Evolutionary conservation across 306 rosid genomes (phyloP).

Genomic region (Prunus davidiana): DNA sequence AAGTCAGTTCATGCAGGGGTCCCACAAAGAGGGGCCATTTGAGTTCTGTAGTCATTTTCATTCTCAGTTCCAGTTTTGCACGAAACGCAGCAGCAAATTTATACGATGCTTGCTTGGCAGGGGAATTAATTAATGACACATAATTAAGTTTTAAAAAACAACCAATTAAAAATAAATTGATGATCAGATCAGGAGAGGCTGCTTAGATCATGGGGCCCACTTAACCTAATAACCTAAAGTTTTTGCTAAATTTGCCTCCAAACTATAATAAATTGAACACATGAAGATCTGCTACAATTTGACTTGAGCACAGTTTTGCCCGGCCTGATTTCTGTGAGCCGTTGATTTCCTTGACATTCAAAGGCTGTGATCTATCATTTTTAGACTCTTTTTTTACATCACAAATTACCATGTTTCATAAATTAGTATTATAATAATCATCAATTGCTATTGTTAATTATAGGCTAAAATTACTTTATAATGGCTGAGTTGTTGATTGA

Average conservation of each 20-base stretch:
- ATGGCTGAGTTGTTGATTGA: neutral
- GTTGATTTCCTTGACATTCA: neutral
- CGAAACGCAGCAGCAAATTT: too few relatives aligned
- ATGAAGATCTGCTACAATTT: constrained; percentile 7
- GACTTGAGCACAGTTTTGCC: neutral
- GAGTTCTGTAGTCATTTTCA: constrained; percentile 23
- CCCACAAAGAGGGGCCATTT: neutral
- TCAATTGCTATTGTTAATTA: too few relatives aligned
- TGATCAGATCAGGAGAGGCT: neutral
- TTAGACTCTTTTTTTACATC: too few relatives aligned
- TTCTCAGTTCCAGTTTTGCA: neutral
- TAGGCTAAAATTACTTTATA: too few relatives aligned
- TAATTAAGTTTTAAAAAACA: too few relatives aligned
- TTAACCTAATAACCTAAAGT: neutral
- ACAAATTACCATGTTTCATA: neutral
- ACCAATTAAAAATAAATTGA: neutral
- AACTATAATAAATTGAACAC: neutral
- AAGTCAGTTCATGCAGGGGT: neutral
- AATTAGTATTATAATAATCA: neutral
- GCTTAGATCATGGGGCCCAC: constrained; percentile 2
- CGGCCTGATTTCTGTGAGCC: neutral
- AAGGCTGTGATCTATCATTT: neutral
- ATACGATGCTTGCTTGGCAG: too few relatives aligned
- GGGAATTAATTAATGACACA: too few relatives aligned
- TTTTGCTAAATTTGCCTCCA: neutral